Evolutionary conservation across 2,329 filamentous ascomycete species (phyloP).

Genomic region (Diaporthe eres): DNA sequence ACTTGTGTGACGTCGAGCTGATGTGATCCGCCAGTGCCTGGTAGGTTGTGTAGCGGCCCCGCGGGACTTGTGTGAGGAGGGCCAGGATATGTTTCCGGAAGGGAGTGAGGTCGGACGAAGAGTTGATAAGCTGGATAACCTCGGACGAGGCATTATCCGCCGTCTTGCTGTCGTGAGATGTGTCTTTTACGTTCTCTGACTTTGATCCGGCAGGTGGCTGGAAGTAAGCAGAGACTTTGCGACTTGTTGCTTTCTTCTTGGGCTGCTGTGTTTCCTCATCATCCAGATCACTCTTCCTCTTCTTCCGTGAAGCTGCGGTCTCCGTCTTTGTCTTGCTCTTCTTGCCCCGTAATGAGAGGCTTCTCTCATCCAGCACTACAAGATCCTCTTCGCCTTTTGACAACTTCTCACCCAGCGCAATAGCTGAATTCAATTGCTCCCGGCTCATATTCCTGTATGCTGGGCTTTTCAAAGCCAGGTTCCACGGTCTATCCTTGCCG

Average conservation of each 20-base stretch:
- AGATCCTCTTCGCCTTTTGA: slow-evolving; percentile 15
- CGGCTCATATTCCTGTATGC: slow-evolving; percentile 36
- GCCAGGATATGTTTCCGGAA: not conserved
- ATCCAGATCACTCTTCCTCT: not conserved
- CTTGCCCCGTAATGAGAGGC: slow-evolving; percentile 21
- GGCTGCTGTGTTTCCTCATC: not conserved
- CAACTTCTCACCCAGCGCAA: slow-evolving; percentile 24
- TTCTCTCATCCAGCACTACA: slow-evolving; percentile 31
- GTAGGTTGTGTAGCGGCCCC: not conserved
- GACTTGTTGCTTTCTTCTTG: not conserved
- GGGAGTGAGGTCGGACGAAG: slow-evolving; percentile 6
- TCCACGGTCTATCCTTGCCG: slow-evolving; percentile 31
- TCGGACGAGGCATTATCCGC: not conserved
- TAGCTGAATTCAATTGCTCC: slow-evolving; percentile 25
- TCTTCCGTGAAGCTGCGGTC: not conserved
- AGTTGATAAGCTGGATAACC: not conserved
- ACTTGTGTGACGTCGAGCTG: not conserved
- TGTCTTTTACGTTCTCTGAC: not conserved
- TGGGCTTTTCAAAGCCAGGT: slow-evolving; percentile 34
- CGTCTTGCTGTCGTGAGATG: not conserved
- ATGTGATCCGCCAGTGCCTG: slow-evolving; percentile 12
- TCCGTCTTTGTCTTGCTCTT: slow-evolving; percentile 19
- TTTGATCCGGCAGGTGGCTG: not conserved
- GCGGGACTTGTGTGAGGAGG: not conserved
- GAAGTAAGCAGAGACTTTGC: not conserved